Evolutionary conservation across 169 alveolate genomes (phyloP).

Genomic region (Cytauxzoon felis): DNA sequence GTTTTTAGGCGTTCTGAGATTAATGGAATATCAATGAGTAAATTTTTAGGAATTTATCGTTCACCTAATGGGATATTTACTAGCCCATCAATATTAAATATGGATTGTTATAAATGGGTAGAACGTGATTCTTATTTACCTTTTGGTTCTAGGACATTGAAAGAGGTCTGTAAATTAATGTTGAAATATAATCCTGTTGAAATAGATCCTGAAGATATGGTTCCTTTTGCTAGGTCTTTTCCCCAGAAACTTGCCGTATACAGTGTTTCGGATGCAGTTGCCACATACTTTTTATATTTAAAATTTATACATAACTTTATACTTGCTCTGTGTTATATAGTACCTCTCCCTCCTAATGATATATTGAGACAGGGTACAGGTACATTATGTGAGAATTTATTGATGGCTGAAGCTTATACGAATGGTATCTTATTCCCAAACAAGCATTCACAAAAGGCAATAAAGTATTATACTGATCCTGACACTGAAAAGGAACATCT

Average conservation of each 20-base stretch:
- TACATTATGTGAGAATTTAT: slow-evolving; percentile 95
- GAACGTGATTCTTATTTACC: slow-evolving; percentile 99
- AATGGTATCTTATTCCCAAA: slow-evolving; percentile 94
- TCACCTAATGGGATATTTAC: slow-evolving; percentile 72
- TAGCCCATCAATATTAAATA: slow-evolving; percentile 87
- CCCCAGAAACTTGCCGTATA: slow-evolving; percentile 97
- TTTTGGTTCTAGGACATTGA: slow-evolving; percentile 85
- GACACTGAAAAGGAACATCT: slow-evolving; percentile 67
- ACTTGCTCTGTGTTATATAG: slow-evolving; percentile 94
- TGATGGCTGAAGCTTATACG: slow-evolving; percentile 97
- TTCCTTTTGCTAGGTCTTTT: slow-evolving; percentile 86
- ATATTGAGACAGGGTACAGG: slow-evolving; percentile 98
- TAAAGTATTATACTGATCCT: slow-evolving; percentile 71
- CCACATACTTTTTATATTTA: slow-evolving; percentile 96
- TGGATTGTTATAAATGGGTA: slow-evolving; percentile 99
- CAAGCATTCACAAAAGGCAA: slow-evolving; percentile 87
- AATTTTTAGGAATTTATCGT: slow-evolving; percentile 79
- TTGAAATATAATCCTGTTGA: slow-evolving; percentile 98
- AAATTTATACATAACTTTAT: slow-evolving; percentile 97
- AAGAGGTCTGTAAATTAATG: slow-evolving; percentile 96
- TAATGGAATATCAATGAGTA: slow-evolving; percentile 82
- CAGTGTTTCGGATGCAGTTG: slow-evolving; percentile 99
- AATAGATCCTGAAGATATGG: slow-evolving; percentile 99
- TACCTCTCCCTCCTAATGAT: slow-evolving; percentile 95
- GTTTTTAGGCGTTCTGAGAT: slow-evolving; percentile 88